Evolutionary conservation across 345 rosid species (phyloP).

Genomic region (Lumnitzera racemosa): DNA sequence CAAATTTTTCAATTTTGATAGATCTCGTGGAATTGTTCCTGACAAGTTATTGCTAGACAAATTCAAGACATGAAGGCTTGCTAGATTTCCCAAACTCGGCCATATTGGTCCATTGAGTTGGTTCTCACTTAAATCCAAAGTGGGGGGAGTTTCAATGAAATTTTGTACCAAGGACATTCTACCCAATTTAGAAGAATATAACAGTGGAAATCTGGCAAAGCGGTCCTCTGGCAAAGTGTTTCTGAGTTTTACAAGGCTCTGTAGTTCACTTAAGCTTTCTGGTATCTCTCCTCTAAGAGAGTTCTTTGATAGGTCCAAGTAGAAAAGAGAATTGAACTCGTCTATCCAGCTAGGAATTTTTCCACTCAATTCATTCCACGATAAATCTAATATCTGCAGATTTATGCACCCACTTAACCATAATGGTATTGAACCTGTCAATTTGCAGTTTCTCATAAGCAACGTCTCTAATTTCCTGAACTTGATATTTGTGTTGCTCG

Average conservation of each 20-base stretch:
- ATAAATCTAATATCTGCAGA: constrained; percentile 14
- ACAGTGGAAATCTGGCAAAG: background rate
- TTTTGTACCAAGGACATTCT: background rate
- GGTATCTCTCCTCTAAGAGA: constrained; percentile 12
- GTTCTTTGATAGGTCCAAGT: constrained; percentile 13
- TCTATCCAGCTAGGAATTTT: constrained; percentile 11
- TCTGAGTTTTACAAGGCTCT: background rate
- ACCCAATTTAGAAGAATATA: background rate
- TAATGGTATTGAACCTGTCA: constrained; percentile 8
- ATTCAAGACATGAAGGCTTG: constrained; percentile 2
- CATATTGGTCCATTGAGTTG: constrained; percentile 10
- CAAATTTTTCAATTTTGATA: constrained; percentile 5
- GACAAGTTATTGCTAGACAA: constrained; percentile 8
- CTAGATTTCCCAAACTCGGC: constrained; percentile 6
- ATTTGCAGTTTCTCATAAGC: background rate
- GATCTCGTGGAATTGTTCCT: constrained; percentile 3
- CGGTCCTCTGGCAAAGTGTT: constrained; percentile 1
- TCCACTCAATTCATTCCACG: constrained; percentile 14
- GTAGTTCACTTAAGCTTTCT: background rate
- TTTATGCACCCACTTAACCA: constrained; percentile 12
- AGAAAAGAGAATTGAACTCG: constrained; percentile 8
- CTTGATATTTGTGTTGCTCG: background rate
- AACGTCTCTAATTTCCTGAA: constrained; percentile 7
- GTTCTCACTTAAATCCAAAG: constrained; percentile 8
- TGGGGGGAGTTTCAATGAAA: constrained; percentile 1